These are phyloP conservation scores for Stenocarpella maydis DNA, from an alignment of 2,329 filamentous ascomycete genomes.

Conservation along the genomic window DNA sequence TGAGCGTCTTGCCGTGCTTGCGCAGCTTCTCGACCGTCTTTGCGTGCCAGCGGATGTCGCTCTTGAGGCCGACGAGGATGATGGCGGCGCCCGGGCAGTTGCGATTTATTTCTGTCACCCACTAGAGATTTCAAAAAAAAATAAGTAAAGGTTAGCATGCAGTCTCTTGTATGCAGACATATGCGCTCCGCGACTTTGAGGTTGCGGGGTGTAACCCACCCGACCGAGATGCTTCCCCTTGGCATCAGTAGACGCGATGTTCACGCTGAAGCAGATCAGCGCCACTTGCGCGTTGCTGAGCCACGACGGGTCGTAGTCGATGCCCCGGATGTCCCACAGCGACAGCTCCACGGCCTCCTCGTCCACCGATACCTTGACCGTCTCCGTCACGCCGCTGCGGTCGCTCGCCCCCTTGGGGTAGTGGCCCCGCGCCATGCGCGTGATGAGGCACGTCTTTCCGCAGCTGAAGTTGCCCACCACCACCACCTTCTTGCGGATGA, in stretches of 20 bases:
- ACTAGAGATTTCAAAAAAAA: conserved; percentile 7
- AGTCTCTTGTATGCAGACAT: no score
- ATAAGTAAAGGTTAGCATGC: not conserved
- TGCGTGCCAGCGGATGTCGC: conserved; percentile 34
- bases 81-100: conserved; percentile 35
- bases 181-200: no score
- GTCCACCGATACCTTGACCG: conserved; percentile 31
- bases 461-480: conserved; percentile 36
- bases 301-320: conserved; percentile 35
- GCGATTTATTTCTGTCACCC: conserved; percentile 34
- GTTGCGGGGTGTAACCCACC: conserved; percentile 1
- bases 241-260: conserved; percentile 34
- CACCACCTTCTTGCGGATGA: conserved; percentile 34
- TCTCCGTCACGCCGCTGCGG: conserved; percentile 25
- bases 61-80: conserved; percentile 35
- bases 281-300: conserved; percentile 32
- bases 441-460: conserved; percentile 34
- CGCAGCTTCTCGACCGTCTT: conserved; percentile 34
- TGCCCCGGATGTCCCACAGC: conserved; percentile 34
- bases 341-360: conserved; percentile 32
- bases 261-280: conserved; percentile 34
- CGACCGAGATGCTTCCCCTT: conserved; percentile 35
- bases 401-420: conserved; percentile 28
- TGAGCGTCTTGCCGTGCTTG: conserved; percentile 30
- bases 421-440: conserved; percentile 32